Base-by-base conservation (phyloP, 2,329 filamentous ascomycete genomes). In the Hypoxylon sp. region DNA sequence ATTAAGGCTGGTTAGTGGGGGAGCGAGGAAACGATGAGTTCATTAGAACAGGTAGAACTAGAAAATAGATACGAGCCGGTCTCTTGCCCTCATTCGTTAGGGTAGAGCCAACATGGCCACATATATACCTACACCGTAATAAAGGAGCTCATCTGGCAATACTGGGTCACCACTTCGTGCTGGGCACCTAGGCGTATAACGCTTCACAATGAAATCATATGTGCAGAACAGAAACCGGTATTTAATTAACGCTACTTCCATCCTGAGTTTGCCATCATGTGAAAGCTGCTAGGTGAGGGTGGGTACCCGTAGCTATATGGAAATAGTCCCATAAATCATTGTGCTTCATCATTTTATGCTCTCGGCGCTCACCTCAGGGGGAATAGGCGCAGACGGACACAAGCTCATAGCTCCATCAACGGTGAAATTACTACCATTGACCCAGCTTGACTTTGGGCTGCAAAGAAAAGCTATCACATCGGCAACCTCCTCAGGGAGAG, bases 1-100 rank as follows among this genome's bases (percentile, higher is more conserved):
- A 75, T 79, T 51, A 78, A 14, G 19, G n/a, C 34, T 10, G 51
- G 43, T n/a, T 34, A 51, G 36, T 30, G 48, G 38, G 17, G 11
- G 6, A 21, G n/a, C 28, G 5, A 30, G 28, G 6, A 9, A 7
- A 30, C 5, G 5, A 23, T 23, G 23, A 23, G 23, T 23, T 23
- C 23, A 23, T 2, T 23, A 23, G 23, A 23, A 23, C 9, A 41
- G 5, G 17, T 17, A 41, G 4, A 9, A 17, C 5, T 17, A 7
- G n/a, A n/a, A 9, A 6, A 41, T 41, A 7, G 3, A 19, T 38
- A 38, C 36, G 5, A 6, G 6, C 36, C 13, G 14, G 17, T n/a
- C 14, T 38, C 14, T n/a, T 6, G 14, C 34, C 13, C 34, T 9
- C 14, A 5, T 5, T n/a, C n/a, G 13, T 34, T 14, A 38, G 3